Evolutionary conservation across 2,329 filamentous ascomycete species (phyloP), one percentile per base, ranked within the genome.

Genomic region (Paecilomyces niveus): DNA sequence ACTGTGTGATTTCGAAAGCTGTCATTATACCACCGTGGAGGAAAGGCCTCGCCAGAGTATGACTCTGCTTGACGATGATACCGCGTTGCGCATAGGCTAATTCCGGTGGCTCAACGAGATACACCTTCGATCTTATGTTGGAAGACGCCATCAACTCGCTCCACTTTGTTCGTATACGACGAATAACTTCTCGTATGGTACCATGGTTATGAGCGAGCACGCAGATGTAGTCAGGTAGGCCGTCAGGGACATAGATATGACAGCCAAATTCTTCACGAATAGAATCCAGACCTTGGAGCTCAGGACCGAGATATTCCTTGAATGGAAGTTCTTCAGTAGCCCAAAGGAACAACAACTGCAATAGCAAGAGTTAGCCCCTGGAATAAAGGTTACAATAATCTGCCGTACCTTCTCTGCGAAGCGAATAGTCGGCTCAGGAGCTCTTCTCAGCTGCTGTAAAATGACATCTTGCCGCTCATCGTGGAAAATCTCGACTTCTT

Each of bases 281-380:
- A 6, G 65, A 62, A 61, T 82, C 80, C 3, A 82, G 69, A 4
- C 69, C 70, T 62, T 81, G 77, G 8, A 75, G 69, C 35, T 73
- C 71, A 9, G 61, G 57, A 1, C 78, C 79, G 11, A 82, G 68
- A 10, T 73, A 66, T 10, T 76, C 70, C 11, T 72, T 66, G 2
- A 78, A 65, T 0, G 72, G 66, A 35, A 75, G 73, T 5, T 80
- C 77, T 32, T 75, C 67, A 0, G 65, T 61, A 2, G 79, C 79
- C 80, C 79, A 81, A 21, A 76, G 64, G 55, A 80, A 80, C 1
- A 72, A 63, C 13, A 78, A 68, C 66, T 73, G 59, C 18, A 24
- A 29, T 21, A 21, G 18, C 21, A n/a, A 35, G 33, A 29, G 52
- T 54, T 35, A 64, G 54, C 52, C 54, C 35, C 21, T 1, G 45